Conservation (phyloP, 225 moss, liverwort and hornwort species). For the Sphagnum tenellum region DNA sequence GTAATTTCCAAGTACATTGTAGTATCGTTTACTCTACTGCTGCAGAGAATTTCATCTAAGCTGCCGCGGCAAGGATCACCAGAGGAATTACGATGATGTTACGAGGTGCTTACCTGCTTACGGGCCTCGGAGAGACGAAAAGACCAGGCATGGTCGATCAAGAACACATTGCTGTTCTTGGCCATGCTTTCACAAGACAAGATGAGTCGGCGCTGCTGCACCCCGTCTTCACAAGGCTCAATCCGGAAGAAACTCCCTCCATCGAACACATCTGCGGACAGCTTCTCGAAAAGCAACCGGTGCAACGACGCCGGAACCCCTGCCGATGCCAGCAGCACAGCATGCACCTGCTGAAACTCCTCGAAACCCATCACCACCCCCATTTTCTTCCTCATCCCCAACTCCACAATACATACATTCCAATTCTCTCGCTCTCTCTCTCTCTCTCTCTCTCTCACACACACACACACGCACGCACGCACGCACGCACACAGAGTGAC, state of each 20-base stretch:
- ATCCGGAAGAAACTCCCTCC: conserved; percentile 64
- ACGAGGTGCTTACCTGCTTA: conserved; percentile 45
- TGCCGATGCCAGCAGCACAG: conserved; percentile 54
- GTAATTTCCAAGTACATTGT: too few species aligned
- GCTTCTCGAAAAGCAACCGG: conserved; percentile 57
- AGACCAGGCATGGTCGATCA: conserved; percentile 94
- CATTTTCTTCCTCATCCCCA: too few species aligned
- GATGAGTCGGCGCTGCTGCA: conserved; percentile 46
- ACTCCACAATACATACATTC: too few species aligned
- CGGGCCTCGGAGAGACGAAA: conserved; percentile 81
- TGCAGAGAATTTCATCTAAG: background rate
- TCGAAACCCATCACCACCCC: conserved; percentile 34
- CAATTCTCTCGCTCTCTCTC: too few species aligned
- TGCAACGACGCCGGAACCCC: conserved; percentile 57
- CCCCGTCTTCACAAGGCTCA: conserved; percentile 44
- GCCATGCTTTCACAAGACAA: conserved; percentile 18
- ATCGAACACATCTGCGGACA: conserved; percentile 62
- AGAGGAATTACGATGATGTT: background rate
- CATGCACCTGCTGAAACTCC: conserved; percentile 71
- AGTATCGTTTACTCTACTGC: background rate
- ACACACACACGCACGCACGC: too few species aligned
- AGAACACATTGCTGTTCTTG: conserved; percentile 64
- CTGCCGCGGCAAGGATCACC: conserved; percentile 1
- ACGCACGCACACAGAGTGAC: too few species aligned
- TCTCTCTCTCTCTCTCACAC: too few species aligned